Conservation (phyloP, 2,329 filamentous ascomycete species). For the Fusarium pseudonygamai region DNA sequence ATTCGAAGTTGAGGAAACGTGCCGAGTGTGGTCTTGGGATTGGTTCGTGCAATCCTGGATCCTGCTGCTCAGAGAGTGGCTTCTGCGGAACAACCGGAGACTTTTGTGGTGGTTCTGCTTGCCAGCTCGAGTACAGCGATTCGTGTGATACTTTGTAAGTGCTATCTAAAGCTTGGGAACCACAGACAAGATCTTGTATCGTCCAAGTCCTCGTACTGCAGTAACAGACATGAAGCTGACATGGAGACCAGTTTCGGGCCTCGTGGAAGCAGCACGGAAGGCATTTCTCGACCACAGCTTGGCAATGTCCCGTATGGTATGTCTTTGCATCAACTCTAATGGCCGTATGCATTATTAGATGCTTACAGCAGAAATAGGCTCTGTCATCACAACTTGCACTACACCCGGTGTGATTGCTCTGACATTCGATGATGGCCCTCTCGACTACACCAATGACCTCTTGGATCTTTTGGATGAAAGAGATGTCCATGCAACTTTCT, state of each 20-base stretch:
- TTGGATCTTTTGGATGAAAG: constrained; percentile 50
- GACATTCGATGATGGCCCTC: constrained; percentile 60
- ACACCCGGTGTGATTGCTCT: constrained; percentile 52
- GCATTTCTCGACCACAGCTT: constrained; percentile 44
- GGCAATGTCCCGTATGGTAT: constrained; percentile 52
- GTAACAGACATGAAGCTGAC: constrained; percentile 18
- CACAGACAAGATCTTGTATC: background rate
- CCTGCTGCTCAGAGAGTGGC: constrained; percentile 51
- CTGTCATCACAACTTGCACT: constrained; percentile 49
- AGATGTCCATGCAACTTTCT: constrained; percentile 52
- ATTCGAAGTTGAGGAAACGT: constrained; percentile 31
- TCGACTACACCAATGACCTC: constrained; percentile 52
- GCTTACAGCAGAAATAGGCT: constrained; percentile 42
- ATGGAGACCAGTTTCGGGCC: constrained; percentile 44
- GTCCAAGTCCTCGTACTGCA: background rate
- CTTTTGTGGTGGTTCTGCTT: constrained; percentile 51
- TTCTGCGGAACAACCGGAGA: constrained; percentile 50
- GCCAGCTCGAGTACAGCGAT: constrained; percentile 53
- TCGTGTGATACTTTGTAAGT: constrained; percentile 55
- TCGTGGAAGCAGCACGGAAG: constrained; percentile 45
- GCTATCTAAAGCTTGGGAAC: background rate
- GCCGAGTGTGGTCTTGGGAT: constrained; percentile 48
- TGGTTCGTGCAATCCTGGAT: constrained; percentile 47
- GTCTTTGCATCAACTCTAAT: constrained; percentile 9
- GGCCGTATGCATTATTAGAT: constrained; percentile 5